Conservation (phyloP, 441 rosid species). For the Cnidoscolus chayamansa region DNA sequence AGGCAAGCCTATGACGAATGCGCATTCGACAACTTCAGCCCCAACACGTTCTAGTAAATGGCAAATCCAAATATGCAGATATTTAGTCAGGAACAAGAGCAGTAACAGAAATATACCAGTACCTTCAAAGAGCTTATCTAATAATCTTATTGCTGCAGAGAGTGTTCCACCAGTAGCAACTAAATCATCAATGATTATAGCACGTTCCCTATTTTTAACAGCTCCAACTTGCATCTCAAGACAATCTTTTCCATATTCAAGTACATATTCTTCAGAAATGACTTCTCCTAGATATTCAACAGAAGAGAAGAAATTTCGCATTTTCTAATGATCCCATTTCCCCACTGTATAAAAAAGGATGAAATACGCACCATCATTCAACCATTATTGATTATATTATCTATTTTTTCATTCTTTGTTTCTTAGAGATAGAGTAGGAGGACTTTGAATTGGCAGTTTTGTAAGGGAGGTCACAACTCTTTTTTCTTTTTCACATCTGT, state of each 20-base stretch:
- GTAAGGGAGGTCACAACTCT: no score
- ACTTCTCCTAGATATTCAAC: constrained; percentile 51
- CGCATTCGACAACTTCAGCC: constrained; percentile 90
- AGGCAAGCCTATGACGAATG: constrained; percentile 83
- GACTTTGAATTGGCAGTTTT: no score
- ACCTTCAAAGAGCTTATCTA: constrained; percentile 36
- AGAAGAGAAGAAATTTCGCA: no score
- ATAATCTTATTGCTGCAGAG: constrained; percentile 76
- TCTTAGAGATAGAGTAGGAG: no score
- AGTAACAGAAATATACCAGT: no score
- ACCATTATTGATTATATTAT: no score
- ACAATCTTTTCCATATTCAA: constrained; percentile 88
- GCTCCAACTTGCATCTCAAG: constrained; percentile 86
- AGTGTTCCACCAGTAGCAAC: constrained; percentile 96
- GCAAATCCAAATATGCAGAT: neutral
- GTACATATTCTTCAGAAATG: constrained; percentile 68
- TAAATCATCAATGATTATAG: constrained; percentile 75
- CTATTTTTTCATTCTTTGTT: no score
- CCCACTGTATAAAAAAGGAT: no score
- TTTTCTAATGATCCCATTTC: no score
- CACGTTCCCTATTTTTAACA: constrained; percentile 67
- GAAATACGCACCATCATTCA: no score
- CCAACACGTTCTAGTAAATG: constrained; percentile 62
- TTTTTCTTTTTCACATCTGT: no score
- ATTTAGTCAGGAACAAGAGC: neutral